Percentiles rank a stretch among this genome's conserved stretches.
Evolutionary conservation across 352 stramenopile genomes (phyloP).

Genomic region (Elongisporangium anandrum): DNA sequence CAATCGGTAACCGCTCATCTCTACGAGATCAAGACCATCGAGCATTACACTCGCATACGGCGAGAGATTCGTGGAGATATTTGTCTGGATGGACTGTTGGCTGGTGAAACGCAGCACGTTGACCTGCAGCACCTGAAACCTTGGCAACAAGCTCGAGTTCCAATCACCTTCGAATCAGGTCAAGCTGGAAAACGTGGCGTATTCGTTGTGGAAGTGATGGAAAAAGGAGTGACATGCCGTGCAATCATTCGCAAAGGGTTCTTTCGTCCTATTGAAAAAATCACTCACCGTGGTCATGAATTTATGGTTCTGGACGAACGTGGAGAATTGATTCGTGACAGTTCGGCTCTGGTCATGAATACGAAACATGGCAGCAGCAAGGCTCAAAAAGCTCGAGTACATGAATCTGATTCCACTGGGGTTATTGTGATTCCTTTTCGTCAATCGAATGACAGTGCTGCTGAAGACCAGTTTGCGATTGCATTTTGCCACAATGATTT

Average conservation of each 20-base stretch:
- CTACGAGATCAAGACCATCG: constrained; percentile 55
- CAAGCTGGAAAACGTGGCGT: constrained; percentile 24
- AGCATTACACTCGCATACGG: constrained; percentile 48
- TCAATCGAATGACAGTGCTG: constrained; percentile 11
- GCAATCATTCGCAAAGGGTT: constrained; percentile 56
- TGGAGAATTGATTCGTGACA: constrained; percentile 28
- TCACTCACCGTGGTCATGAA: constrained; percentile 41
- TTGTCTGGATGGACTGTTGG: constrained; percentile 48
- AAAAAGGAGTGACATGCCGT: constrained; percentile 45
- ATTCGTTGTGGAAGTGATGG: constrained; percentile 61
- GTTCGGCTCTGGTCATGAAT: constrained; percentile 33
- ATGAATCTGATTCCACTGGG: constrained; percentile 19
- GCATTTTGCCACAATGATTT: constrained; percentile 31
- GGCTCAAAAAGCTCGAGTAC: constrained; percentile 29
- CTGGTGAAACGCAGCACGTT: constrained; percentile 46
- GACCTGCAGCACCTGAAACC: constrained; percentile 39
- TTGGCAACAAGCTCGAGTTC: constrained; percentile 39
- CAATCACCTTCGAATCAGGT: constrained; percentile 18
- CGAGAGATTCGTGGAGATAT: constrained; percentile 45
- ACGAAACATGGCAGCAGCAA: constrained; percentile 25
- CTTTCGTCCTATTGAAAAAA: constrained; percentile 38
- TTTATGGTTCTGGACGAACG: constrained; percentile 47
- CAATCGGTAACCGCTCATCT: constrained; percentile 49
- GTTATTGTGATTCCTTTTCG: constrained; percentile 44
- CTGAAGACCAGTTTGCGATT: constrained; percentile 37